These are phyloP conservation scores for Volvox reticuliferus DNA, from an alignment of 139 green algal genomes.

Conservation along the genomic window DNA sequence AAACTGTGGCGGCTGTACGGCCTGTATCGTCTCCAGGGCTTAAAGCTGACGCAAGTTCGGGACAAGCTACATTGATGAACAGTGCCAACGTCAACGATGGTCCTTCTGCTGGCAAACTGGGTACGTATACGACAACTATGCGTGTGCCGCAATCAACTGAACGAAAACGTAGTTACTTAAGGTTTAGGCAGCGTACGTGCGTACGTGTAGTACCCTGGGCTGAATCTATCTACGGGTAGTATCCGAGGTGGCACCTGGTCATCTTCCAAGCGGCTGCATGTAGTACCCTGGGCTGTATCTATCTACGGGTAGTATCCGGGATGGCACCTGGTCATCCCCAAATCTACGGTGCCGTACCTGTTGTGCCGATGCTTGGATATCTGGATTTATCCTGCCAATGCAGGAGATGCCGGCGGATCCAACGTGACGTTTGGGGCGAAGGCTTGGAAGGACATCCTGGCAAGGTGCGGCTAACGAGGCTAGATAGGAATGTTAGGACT, in stretches of 20 bases:
- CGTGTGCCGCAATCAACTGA: too few species aligned
- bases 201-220: too few species aligned
- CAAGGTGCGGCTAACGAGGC: not conserved
- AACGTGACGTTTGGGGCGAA: not conserved
- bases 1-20: not conserved
- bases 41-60: not conserved
- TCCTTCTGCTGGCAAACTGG: not conserved
- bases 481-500: too few species aligned
- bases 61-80: too few species aligned
- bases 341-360: not conserved
- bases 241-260: too few species aligned
- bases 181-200: not conserved
- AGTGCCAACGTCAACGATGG: not conserved
- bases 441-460: constrained; percentile 23
- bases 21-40: not conserved
- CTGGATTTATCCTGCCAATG: not conserved
- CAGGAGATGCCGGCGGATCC: not conserved
- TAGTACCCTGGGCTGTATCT: too few species aligned
- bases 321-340: too few species aligned
- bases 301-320: too few species aligned
- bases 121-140: not conserved
- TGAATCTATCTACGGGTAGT: too few species aligned
- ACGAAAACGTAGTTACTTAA: too few species aligned
- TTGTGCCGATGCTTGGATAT: not conserved
- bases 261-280: too few species aligned